Evolutionary conservation across 805 yeast species (phyloP), one percentile per base, ranked within the genome.

Genomic region (Zygoascus tannicola): DNA sequence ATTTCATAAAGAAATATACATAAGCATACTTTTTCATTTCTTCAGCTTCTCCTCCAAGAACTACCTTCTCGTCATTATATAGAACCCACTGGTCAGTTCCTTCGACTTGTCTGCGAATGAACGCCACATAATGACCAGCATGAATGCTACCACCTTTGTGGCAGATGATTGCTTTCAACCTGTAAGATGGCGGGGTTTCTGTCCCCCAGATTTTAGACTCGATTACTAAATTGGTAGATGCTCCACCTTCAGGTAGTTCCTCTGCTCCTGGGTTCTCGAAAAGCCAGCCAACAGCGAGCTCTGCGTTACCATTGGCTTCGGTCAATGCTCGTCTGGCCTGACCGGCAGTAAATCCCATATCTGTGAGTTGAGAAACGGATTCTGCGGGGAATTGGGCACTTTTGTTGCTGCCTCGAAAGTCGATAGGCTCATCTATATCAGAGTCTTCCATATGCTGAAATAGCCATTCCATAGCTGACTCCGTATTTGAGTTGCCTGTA

Each of bases 81-180:
- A 87, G 66, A 2, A 81, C 80, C 95, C 95, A 86, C 43, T 68
- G 65, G 10, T 50, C 57, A 42, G 54, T 59, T 1, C 67, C 71
- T 2, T 66, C 65, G 2, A 62, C 45, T 1, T 41, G 43, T 47
- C 75, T 74, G 44, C 69, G 73, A 26, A 84, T 67, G 55, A 82
- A 87, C 1, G 80, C 84, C 34, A 88, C 96, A 60, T 87, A 87
- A 60, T 87, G 97, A 0, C 96, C 96, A 0, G 95, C 84, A 52
- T 88, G 95, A 1, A 85, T 81, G 10, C 94, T 81, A 2, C 78
- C 70, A 5, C 97, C 97, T 60, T 87, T 88, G 61, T 87, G 97
- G 58, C 95, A 86, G 14, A 88, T 69, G 4, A 84, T 80, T 0
- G 82, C 81, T 36, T 71, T 68, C 39, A 88, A 61, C 3, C 54